phyloP scores from a whole-genome alignment of 2,329 filamentous ascomycete genomes.

The Emmonsiellopsis sp. region DNA sequence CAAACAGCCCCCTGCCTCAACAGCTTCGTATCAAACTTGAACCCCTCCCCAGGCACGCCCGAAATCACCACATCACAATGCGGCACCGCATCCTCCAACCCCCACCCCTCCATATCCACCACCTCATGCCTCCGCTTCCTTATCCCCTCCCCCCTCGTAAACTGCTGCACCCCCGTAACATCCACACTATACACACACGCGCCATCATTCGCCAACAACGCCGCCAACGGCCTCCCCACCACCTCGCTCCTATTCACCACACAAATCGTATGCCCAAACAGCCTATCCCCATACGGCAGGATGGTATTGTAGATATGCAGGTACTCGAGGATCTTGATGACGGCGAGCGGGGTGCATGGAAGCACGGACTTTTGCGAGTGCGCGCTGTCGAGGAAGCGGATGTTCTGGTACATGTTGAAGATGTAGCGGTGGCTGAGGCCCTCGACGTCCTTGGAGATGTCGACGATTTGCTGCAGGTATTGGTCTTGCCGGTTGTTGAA shows the following conservation, averaged over 20 bases:
- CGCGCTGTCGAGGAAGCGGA: slow-evolving; percentile 71
- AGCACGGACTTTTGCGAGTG: slow-evolving; percentile 74
- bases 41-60: slow-evolving; percentile 78
- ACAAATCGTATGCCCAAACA: slow-evolving; percentile 89
- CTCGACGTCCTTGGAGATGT: slow-evolving; percentile 87
- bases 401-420: slow-evolving; percentile 99
- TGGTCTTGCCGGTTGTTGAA: slow-evolving; percentile 85
- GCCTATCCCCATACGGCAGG: slow-evolving; percentile 79
- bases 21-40: slow-evolving; percentile 77
- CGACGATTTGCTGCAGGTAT: slow-evolving; percentile 91
- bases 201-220: slow-evolving; percentile 89
- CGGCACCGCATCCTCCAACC: slow-evolving; percentile 69
- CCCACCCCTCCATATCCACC: slow-evolving; percentile 70
- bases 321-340: slow-evolving; percentile 95
- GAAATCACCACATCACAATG: slow-evolving; percentile 91
- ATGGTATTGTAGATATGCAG: slow-evolving; percentile 95
- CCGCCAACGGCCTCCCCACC: slow-evolving; percentile 84
- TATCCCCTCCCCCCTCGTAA: slow-evolving; percentile 80
- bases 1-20: slow-evolving; percentile 90
- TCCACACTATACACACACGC: slow-evolving; percentile 94
- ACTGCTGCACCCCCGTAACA: slow-evolving; percentile 81
- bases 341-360: slow-evolving; percentile 88
- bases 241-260: slow-evolving; percentile 96
- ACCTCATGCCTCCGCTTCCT: slow-evolving; percentile 80
- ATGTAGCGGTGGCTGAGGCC: slow-evolving; percentile 88